Evolutionary conservation across 2,329 filamentous ascomycete species (phyloP).

Genomic region (Arthrobotrys megalospora): DNA sequence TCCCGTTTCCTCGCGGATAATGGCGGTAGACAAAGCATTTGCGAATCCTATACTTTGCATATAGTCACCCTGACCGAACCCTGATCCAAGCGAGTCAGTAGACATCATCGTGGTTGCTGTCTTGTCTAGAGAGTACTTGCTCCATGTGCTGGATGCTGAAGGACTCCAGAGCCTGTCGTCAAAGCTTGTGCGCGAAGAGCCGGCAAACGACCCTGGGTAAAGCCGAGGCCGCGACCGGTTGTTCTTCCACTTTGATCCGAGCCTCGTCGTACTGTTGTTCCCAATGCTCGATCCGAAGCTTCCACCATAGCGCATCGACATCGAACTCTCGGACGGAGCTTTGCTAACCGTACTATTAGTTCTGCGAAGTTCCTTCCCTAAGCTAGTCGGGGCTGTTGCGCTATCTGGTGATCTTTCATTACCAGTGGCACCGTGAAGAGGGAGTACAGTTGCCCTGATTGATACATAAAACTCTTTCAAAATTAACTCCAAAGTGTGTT

Average conservation of each 20-base stretch:
- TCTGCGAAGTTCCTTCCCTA: conserved; percentile 68
- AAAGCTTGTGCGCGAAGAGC: conserved; percentile 92
- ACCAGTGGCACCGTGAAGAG: conserved; percentile 79
- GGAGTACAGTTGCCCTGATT: conserved; percentile 88
- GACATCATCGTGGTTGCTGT: conserved; percentile 88
- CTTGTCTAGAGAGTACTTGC: conserved; percentile 90
- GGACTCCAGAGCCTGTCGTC: conserved; percentile 96
- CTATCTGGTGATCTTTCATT: conserved; percentile 48
- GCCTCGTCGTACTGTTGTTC: conserved; percentile 64
- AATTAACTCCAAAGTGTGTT: conserved; percentile 88
- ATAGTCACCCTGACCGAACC: conserved; percentile 83
- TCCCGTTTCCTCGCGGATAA: conserved; percentile 85
- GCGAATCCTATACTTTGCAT: conserved; percentile 98
- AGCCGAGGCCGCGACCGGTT: conserved; percentile 84
- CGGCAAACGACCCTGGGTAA: conserved; percentile 83
- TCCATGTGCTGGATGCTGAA: conserved; percentile 92
- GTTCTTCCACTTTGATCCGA: conserved; percentile 82
- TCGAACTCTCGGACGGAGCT: conserved; percentile 80
- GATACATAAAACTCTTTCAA: conserved; percentile 92
- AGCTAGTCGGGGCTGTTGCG: conserved; percentile 28
- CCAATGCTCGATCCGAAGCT: conserved; percentile 61
- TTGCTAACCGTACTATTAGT: conserved; percentile 94
- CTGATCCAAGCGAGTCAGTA: conserved; percentile 87
- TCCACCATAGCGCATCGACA: conserved; percentile 57
- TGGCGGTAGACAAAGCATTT: conserved; percentile 94